Evolutionary conservation across 2,329 filamentous ascomycete genomes (phyloP).

Genomic region (Metarhizium robertsii): DNA sequence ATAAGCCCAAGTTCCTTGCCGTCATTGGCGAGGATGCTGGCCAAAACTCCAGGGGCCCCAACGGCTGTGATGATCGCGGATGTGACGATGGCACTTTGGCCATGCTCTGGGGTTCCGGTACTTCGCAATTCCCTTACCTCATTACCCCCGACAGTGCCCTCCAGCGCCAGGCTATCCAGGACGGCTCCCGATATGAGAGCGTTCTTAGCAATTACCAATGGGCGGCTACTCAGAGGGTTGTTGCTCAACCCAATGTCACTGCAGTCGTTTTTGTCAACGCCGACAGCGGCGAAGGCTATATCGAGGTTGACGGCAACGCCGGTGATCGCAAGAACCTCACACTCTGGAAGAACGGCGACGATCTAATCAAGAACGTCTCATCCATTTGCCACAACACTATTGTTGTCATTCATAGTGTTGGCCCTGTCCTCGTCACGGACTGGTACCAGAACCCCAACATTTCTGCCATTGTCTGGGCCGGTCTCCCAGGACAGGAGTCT

Average conservation of each 20-base stretch:
- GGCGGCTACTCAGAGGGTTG: slow-evolving; percentile 50
- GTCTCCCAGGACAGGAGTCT: slow-evolving; percentile 73
- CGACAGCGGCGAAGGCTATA: slow-evolving; percentile 78
- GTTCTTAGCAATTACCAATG: slow-evolving; percentile 56
- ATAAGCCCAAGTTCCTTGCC: slow-evolving; percentile 63
- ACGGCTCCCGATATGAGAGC: slow-evolving; percentile 53
- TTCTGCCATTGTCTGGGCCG: slow-evolving; percentile 75
- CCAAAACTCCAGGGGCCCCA: slow-evolving; percentile 63
- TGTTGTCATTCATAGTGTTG: slow-evolving; percentile 80
- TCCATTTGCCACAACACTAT: slow-evolving; percentile 78
- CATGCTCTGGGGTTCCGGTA: slow-evolving; percentile 74
- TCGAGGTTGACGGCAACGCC: slow-evolving; percentile 69
- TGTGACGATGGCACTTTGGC: slow-evolving; percentile 54
- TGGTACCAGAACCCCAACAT: slow-evolving; percentile 71
- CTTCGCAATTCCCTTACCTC: slow-evolving; percentile 65
- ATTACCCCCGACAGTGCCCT: slow-evolving; percentile 65
- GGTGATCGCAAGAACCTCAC: slow-evolving; percentile 92
- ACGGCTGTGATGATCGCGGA: slow-evolving; percentile 63
- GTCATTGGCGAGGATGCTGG: slow-evolving; percentile 80
- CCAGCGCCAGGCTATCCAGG: slow-evolving; percentile 49
- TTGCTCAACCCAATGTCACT: slow-evolving; percentile 53
- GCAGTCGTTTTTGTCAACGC: slow-evolving; percentile 87
- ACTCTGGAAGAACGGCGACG: slow-evolving; percentile 75
- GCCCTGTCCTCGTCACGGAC: slow-evolving; percentile 66
- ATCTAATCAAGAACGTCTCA: slow-evolving; percentile 72